Percentiles rank a stretch among this genome's conserved stretches.
Evolutionary conservation across 2,329 filamentous ascomycete species (phyloP).

Genomic region (Harringtonia aguacate): DNA sequence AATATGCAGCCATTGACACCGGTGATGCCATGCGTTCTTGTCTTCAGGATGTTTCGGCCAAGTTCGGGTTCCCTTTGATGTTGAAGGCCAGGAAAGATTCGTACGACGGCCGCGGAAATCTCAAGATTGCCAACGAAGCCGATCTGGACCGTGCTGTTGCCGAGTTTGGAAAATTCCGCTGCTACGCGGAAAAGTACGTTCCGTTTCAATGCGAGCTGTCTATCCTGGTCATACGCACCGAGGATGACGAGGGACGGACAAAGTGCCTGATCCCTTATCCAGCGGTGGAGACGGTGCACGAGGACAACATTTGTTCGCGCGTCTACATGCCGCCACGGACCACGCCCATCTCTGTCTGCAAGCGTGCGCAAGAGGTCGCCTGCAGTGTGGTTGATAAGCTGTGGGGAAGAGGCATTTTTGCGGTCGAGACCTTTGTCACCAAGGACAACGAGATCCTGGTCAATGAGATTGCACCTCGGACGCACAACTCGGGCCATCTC

Average conservation of each 20-base stretch:
- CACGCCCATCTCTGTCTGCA: conserved; percentile 48
- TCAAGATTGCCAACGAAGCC: conserved; percentile 32
- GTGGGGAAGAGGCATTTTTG: conserved; percentile 85
- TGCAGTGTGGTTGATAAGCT: conserved; percentile 69
- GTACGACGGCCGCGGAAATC: conserved; percentile 77
- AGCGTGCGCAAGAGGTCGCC: conserved; percentile 65
- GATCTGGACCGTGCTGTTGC: conserved; percentile 54
- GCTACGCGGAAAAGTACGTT: conserved; percentile 88
- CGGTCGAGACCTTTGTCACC: conserved; percentile 90
- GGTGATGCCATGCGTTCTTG: conserved; percentile 45
- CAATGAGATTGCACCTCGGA: conserved; percentile 76
- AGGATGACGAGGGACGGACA: conserved; percentile 46
- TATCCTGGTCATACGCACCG: conserved; percentile 89
- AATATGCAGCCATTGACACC: conserved; percentile 52
- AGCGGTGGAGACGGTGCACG: conserved; percentile 86
- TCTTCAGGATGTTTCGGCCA: conserved; percentile 49
- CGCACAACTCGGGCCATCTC: conserved; percentile 89
- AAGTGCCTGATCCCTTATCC: conserved; percentile 61
- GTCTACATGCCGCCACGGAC: conserved; percentile 66
- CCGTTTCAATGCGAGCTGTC: conserved; percentile 80
- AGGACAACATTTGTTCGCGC: conserved; percentile 90
- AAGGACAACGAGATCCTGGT: conserved; percentile 60
- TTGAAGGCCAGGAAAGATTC: conserved; percentile 83
- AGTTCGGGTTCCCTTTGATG: conserved; percentile 79
- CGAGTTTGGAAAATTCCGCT: conserved; percentile 55